Conservation (phyloP, 2,329 filamentous ascomycete species). For the Dothistroma septosporum region DNA sequence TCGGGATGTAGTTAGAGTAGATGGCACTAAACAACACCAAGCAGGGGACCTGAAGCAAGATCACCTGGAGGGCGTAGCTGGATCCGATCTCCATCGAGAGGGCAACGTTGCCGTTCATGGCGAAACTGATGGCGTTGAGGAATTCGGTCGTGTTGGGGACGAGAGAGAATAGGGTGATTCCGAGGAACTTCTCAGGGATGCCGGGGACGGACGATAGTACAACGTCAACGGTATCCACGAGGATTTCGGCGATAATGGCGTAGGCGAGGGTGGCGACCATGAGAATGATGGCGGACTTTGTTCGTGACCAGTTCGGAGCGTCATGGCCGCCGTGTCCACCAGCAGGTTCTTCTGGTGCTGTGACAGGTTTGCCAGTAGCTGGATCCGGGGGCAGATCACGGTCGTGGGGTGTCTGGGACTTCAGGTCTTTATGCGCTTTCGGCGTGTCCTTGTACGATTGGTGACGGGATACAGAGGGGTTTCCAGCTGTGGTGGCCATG, state of each 20-base stretch:
- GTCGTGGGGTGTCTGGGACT: slow-evolving; percentile 12
- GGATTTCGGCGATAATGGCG: slow-evolving; percentile 93
- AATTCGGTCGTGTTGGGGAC: slow-evolving; percentile 99
- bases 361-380: slow-evolving; percentile 44
- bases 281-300: slow-evolving; percentile 84
- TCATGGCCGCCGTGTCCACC: slow-evolving; percentile 70
- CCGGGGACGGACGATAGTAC: slow-evolving; percentile 76
- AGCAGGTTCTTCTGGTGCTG: slow-evolving; percentile 33
- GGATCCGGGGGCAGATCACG: slow-evolving; percentile 23
- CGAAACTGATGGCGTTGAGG: slow-evolving; percentile 97
- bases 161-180: slow-evolving; percentile 91
- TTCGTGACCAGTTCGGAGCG: slow-evolving; percentile 95
- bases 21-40: slow-evolving; percentile 86
- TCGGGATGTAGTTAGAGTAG: slow-evolving; percentile 57
- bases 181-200: slow-evolving; percentile 95
- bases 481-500: slow-evolving; percentile 33
- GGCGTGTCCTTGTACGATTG: slow-evolving; percentile 13
- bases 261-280: slow-evolving; percentile 87
- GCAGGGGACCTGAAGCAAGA: slow-evolving; percentile 87
- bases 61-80: slow-evolving; percentile 93
- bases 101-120: slow-evolving; percentile 99
- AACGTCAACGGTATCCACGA: slow-evolving; percentile 96
- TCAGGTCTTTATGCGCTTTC: slow-evolving; percentile 14
- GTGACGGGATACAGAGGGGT: slow-evolving; percentile 12
- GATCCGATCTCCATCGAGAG: slow-evolving; percentile 99